Evolutionary conservation across 2,329 filamentous ascomycete genomes (phyloP).

Genomic region (Clarireedia sp.): DNA sequence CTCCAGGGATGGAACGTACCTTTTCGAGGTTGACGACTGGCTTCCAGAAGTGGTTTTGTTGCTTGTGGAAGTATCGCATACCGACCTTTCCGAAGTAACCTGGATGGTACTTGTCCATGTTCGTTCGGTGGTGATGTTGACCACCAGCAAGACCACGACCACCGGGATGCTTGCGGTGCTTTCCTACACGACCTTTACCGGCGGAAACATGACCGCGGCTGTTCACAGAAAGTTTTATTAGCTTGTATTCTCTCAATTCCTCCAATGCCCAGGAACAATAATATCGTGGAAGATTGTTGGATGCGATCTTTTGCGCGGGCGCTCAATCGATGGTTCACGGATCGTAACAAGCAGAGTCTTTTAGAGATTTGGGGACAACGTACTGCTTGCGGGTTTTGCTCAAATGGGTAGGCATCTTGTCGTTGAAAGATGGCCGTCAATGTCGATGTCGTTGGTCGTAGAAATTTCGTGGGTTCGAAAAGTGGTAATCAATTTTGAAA

Average conservation of each 20-base stretch:
- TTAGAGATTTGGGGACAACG: conserved; percentile 31
- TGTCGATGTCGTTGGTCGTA: conserved; percentile 14
- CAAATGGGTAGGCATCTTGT: conserved; percentile 66
- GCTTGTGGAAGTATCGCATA: conserved; percentile 96
- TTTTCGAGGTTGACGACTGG: conserved; percentile 98
- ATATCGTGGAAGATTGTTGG: neutral
- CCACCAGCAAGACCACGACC: conserved; percentile 90
- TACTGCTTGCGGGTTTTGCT: conserved; percentile 74
- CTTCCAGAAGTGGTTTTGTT: conserved; percentile 96
- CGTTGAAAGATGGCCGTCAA: conserved; percentile 29
- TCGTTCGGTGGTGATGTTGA: conserved; percentile 97
- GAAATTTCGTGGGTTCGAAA: neutral
- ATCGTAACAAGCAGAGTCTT: conserved; percentile 3
- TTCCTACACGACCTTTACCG: conserved; percentile 97
- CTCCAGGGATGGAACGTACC: conserved; percentile 42
- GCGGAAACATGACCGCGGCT: conserved; percentile 97
- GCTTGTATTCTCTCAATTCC: conserved; percentile 10
- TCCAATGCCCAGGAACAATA: neutral
- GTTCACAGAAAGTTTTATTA: conserved; percentile 28
- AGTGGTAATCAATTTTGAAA: neutral
- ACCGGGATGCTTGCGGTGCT: conserved; percentile 90
- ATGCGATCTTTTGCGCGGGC: neutral
- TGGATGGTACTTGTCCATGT: conserved; percentile 87
- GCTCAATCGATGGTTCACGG: conserved; percentile 3
- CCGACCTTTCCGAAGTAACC: conserved; percentile 99